phyloP scores from a whole-genome alignment of 257 asterid species.

The Nemophila menziesii region DNA sequence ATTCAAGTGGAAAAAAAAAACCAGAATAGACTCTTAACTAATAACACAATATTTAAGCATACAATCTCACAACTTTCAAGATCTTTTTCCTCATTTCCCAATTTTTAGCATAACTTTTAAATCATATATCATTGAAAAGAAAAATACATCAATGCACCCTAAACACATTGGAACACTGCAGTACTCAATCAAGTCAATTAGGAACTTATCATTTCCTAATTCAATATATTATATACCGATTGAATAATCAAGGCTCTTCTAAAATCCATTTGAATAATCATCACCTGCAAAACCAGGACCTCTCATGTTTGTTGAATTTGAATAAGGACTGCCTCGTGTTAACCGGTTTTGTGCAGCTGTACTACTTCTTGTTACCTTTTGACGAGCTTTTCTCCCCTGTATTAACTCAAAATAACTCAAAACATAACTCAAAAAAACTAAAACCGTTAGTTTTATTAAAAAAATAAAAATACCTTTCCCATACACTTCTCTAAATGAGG shows the following conservation, averaged over 20 bases:
- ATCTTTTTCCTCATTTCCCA: no score
- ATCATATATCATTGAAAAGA: no score
- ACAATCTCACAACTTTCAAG: no score
- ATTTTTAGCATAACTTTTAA: no score
- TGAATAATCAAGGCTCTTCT: conserved; percentile 30
- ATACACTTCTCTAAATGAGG: conserved; percentile 98
- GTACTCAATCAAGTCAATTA: not conserved
- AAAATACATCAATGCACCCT: no score
- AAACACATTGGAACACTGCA: no score
- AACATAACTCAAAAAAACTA: not conserved
- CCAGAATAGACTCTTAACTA: no score
- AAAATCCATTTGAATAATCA: conserved; percentile 43
- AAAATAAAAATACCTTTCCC: conserved; percentile 67
- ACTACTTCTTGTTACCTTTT: conserved; percentile 74
- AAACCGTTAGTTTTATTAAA: no score
- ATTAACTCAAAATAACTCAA: not conserved
- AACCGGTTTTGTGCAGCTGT: conserved; percentile 65
- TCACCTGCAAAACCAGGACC: conserved; percentile 38
- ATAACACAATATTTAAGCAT: no score
- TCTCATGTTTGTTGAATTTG: conserved; percentile 39
- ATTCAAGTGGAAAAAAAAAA: no score
- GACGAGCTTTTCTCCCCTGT: conserved; percentile 96
- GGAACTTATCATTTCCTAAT: not conserved
- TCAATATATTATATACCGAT: not conserved
- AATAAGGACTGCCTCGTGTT: conserved; percentile 45